Evolutionary conservation across 768 basidiomycete genomes (phyloP).

Genomic region (Suillus decipiens): DNA sequence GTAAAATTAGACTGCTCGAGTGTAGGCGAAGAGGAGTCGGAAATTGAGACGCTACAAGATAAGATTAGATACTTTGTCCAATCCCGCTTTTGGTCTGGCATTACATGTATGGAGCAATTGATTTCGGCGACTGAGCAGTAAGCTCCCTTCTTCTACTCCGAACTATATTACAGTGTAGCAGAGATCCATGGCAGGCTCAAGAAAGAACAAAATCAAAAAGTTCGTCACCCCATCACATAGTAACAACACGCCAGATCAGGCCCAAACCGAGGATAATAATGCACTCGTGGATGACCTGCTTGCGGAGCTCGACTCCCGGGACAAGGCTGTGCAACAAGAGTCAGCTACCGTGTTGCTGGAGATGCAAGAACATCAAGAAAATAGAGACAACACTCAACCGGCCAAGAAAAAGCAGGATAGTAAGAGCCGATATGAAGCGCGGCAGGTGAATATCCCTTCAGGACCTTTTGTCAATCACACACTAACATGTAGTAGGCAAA

Average conservation of each 20-base stretch:
- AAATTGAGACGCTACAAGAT: neutral
- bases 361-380: conserved; percentile 41
- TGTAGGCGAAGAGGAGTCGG: no score
- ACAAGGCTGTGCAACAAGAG: conserved; percentile 51
- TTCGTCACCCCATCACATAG: conserved; percentile 26
- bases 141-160: neutral
- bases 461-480: neutral
- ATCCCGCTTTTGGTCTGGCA: neutral
- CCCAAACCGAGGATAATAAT: conserved; percentile 46
- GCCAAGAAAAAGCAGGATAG: conserved; percentile 50
- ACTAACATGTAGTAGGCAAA: conserved; percentile 50
- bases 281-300: conserved; percentile 75
- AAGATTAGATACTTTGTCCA: neutral
- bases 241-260: conserved; percentile 27
- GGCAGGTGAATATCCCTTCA: conserved; percentile 54
- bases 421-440: conserved; percentile 66
- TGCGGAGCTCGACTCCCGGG: conserved; percentile 69
- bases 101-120: neutral
- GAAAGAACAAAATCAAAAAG: conserved; percentile 60
- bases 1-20: no score
- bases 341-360: conserved; percentile 51
- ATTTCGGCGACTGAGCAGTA: neutral
- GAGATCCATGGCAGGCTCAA: conserved; percentile 49
- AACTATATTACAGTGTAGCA: neutral
- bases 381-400: conserved; percentile 23